phyloP scores from a whole-genome alignment of 1,284 basidiomycete genomes.

The Chalciporus sp. region DNA sequence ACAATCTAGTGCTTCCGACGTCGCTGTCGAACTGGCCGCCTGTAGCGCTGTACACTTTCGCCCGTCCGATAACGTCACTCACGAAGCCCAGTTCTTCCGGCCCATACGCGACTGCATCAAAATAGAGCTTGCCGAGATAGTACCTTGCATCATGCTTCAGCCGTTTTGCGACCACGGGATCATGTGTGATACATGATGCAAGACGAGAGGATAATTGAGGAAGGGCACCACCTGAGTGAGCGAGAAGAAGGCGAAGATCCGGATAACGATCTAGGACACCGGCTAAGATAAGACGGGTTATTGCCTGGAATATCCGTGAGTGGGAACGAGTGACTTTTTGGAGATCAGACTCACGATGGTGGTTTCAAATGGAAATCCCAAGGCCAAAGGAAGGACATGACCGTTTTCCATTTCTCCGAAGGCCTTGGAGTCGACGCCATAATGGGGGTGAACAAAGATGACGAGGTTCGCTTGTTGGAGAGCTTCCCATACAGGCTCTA shows the following conservation, averaged over 20 bases:
- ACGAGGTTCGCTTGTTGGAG: slow-evolving; percentile 68
- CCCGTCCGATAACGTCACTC: slow-evolving; percentile 66
- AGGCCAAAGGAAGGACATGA: slow-evolving; percentile 81
- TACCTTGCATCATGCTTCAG: slow-evolving; percentile 82
- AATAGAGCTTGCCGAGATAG: slow-evolving; percentile 78
- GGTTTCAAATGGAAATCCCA: slow-evolving; percentile 89
- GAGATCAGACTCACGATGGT: slow-evolving; percentile 62
- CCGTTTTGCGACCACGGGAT: slow-evolving; percentile 73
- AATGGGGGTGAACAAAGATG: slow-evolving; percentile 83
- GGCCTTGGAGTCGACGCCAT: slow-evolving; percentile 65
- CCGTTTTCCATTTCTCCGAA: slow-evolving; percentile 81
- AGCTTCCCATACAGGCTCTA: slow-evolving; percentile 80
- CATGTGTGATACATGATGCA: slow-evolving; percentile 82
- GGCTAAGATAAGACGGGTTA: slow-evolving; percentile 77
- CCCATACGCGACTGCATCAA: slow-evolving; percentile 84
- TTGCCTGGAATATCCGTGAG: slow-evolving; percentile 50
- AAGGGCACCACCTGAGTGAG: slow-evolving; percentile 83
- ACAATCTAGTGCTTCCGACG: slow-evolving; percentile 58
- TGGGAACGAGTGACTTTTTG: background rate
- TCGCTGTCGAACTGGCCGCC: slow-evolving; percentile 36
- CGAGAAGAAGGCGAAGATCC: slow-evolving; percentile 71
- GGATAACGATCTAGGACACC: slow-evolving; percentile 82
- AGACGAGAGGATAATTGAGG: slow-evolving; percentile 81
- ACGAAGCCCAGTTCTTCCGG: slow-evolving; percentile 81
- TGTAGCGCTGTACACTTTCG: slow-evolving; percentile 49